Evolutionary conservation across 805 yeast species (phyloP), one percentile per base, ranked within the genome.

Genomic region (Yamadazyma kitorensis): DNA sequence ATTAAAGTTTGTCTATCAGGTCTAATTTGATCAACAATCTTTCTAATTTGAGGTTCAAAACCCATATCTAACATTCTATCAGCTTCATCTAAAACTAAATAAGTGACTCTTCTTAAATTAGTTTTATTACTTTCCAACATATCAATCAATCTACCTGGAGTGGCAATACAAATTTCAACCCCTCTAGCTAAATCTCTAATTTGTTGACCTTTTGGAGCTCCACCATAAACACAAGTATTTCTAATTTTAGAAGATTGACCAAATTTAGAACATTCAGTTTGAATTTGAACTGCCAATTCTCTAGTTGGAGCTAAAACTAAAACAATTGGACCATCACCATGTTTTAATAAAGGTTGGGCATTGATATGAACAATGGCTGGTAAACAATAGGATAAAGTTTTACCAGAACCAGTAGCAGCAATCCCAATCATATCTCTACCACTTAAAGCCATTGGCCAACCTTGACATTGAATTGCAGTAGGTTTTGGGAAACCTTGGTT

Each of bases 31-130:
- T 83, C 89, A 49, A 93, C 91, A 65, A 93, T 93, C 71, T 91
- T 91, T 76, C 98, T 82, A 66, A 93, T 93, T 77, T 91, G 98
- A 50, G 98, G 98, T 75, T 93, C 98, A 65, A 93, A 93, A 64
- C 98, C 98, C 98, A 93, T 93, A 74, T 93, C 98, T 70, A 93
- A 80, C 98, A 93, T 93, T 76, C 98, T 86, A 70, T 93, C 98
- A 56, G 98, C 98, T 78, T 93, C 98, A 68, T 93, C 98, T 55
- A 93, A 76, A 44, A 93, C 98, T 61, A 93, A 76, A 69, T 93
- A 93, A 34, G 98, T 93, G 44, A 93, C 96, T 73, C 98, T 86
- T 63, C 86, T 82, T 56, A 93, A 76, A 70, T 91, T 93, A 40
- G 98, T 93, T 72, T 85, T 89, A 54, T 93, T 91, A 44, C 83